Evolutionary conservation across 2,329 filamentous ascomycete genomes (phyloP), one percentile per base, ranked within the genome.

Genomic region (Fusarium subglutinans): DNA sequence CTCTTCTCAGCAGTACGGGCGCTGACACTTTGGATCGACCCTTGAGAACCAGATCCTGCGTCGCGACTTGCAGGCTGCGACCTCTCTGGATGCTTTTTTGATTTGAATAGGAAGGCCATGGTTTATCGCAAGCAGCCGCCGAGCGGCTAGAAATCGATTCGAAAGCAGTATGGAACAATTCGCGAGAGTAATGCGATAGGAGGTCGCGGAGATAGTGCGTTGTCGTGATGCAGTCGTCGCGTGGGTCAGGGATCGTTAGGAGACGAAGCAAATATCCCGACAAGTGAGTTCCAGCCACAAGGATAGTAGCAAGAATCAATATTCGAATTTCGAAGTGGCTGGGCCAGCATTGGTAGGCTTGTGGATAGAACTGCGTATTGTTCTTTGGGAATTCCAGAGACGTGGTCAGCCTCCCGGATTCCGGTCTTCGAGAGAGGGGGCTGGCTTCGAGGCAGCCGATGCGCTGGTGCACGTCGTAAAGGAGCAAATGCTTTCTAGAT

Each of bases 31-130:
- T 86, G 85, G 48, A 88, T 81, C 41, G 85, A 87, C 59, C 84
- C 85, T 79, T 86, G 86, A 22, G 77, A 78, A 37, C 77, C 77
- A 12, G 87, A 85, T 59, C 83, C 84, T 59, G 86, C 88, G 79
- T 90, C 89, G 80, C 89, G 88, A 80, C 85, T 88, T 60, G 86
- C 84, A 75, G 88, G 81, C 57, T 70, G 68, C 65, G 84, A 85
- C 80, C 90, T 89, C 78, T 92, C 90, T 82, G 92, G 91, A 80
- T 90, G 88, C 84, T 94, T 94, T 84, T 94, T 95, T 64, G 91
- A 93, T 83, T 94, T 94, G 86, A 95, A 95, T 71, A 95, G 88
- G 83, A 95, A 95, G 76, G 93, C 91, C 93, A 95, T 95, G 83
- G 82, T 87, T 82, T 79, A 78, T 83, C 80, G 81, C 78, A 67